Percentiles rank a stretch among this genome's conserved stretches.
Conservation (phyloP, 2,329 filamentous ascomycete species). For the Apiospora kogelbergensis region DNA sequence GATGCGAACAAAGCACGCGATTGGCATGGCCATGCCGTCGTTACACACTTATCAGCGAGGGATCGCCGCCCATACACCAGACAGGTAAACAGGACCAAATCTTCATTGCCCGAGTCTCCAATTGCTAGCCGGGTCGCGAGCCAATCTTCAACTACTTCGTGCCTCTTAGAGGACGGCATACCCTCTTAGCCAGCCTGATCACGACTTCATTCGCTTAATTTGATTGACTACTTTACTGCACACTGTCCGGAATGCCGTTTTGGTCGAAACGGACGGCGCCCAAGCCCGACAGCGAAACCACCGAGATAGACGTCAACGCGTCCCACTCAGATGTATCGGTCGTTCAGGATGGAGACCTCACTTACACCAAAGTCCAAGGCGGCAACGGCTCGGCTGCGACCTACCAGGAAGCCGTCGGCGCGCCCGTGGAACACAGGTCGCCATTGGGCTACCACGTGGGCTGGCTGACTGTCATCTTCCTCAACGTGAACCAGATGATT, state of each 20-base stretch:
- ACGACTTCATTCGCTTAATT: neutral
- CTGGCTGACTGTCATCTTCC: conserved; percentile 53
- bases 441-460: conserved; percentile 62
- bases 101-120: too few species aligned
- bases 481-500: conserved; percentile 63
- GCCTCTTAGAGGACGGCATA: too few species aligned
- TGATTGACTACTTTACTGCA: neutral
- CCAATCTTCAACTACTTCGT: neutral
- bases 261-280: neutral
- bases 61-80: neutral
- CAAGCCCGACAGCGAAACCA: neutral
- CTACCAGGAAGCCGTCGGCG: conserved; percentile 61
- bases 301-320: neutral
- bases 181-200: neutral
- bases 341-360: conserved; percentile 27
- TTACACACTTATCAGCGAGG: neutral
- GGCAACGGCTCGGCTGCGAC: conserved; percentile 46
- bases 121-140: neutral
- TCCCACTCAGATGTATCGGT: conserved; percentile 24
- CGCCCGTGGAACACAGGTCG: conserved; percentile 58
- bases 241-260: neutral
- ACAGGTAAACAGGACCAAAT: too few species aligned
- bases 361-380: conserved; percentile 26
- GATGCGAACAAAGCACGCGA: neutral
- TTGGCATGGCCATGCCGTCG: neutral